Base-by-base conservation (phyloP, 352 stramenopile genomes). In the Pythium myriotylum region DNA sequence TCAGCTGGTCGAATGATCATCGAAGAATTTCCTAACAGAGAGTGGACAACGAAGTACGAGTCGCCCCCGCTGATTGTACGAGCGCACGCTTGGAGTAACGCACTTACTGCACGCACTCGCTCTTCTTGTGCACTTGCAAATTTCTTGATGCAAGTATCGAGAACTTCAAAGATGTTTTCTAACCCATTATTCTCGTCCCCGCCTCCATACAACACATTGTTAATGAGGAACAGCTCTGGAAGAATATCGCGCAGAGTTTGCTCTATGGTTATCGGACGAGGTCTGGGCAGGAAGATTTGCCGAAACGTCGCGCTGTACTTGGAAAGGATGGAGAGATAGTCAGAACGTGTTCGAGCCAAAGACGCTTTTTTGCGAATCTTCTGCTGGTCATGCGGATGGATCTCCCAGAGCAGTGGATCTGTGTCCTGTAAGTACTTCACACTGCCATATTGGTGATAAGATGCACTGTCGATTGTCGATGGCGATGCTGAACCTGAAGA, bases 361-460 rank as follows among this genome's bases (percentile, higher is more conserved):
- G 77, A 63, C 5, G 82, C 81, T 19, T 82, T 82, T 56, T 93
- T 93, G 20, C 81, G 74, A 60, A 93, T 91, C 20, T 72, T 71
- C 27, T 79, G 74, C 56, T 91, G 84, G 52, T 91, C 84, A 27
- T 84, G 73, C n/a, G 84, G 84, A 33, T 93, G 81, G 55, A 91
- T 91, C 46, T 93, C 81, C 84, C 84, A 91, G n/a, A 93, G 55
- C 40, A 93, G 61, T 19, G 84, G 81, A 59, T 93, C 79, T 4
- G 84, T 93, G 45, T 89, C 82, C n/a, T 84, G 78, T 2, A 91
- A 57, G 55, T 93, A 93, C 61, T 87, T 82, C 23, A 93, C 82
- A 46, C 81, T 91, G 10, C 84, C 81, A 5, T 86, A 72, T 59
- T 91, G 81, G 43, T 91, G 79, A 40, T 84, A 84, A 12, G 71